These are phyloP conservation scores for Potentilla sterilis DNA, from an alignment of 306 rosid species.

Conservation along the genomic window DNA sequence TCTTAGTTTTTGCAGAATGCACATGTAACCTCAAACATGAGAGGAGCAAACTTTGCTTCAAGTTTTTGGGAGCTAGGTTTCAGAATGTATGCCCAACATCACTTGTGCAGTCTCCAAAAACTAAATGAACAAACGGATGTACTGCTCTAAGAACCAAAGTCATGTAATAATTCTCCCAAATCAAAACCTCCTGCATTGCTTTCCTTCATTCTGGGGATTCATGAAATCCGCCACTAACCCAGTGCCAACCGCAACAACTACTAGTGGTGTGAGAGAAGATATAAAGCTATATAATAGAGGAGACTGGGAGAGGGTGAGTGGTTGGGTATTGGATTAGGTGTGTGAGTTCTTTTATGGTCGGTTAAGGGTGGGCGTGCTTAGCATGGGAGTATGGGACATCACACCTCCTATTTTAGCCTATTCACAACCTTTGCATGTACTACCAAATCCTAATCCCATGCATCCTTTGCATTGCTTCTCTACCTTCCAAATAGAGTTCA, in stretches of 20 bases:
- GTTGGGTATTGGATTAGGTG: neutral
- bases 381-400: neutral
- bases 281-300: neutral
- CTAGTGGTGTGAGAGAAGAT: neutral
- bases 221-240: neutral
- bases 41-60: neutral
- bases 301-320: too few relatives aligned
- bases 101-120: neutral
- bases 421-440: neutral
- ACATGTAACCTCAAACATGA: neutral
- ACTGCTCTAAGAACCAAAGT: neutral
- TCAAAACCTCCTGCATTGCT: neutral
- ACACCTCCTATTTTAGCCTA: neutral
- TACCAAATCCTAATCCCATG: neutral
- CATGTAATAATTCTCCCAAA: neutral
- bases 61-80: neutral
- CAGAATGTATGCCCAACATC: neutral
- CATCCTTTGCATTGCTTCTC: neutral
- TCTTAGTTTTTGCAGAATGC: neutral
- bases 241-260: neutral
- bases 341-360: neutral
- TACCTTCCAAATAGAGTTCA: neutral
- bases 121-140: neutral
- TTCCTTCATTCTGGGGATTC: neutral
- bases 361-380: neutral